Evolutionary conservation across 1,284 basidiomycete genomes (phyloP).

Genomic region (Grifola frondosa): DNA sequence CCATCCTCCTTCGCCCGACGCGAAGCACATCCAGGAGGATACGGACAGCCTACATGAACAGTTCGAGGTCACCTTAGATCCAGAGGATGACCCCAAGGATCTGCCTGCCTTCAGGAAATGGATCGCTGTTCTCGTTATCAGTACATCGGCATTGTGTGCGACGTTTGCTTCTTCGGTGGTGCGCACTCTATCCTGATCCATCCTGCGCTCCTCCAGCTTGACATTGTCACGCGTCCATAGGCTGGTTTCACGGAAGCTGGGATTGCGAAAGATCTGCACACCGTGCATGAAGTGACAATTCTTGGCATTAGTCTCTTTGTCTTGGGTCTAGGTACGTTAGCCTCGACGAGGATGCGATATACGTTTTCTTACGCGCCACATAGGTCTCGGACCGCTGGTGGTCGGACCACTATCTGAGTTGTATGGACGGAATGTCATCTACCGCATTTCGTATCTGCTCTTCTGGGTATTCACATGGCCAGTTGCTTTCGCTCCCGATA

Average conservation of each 20-base stretch:
- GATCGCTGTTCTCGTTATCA: constrained; percentile 55
- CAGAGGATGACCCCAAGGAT: constrained; percentile 53
- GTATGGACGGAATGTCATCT: constrained; percentile 44
- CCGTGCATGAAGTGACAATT: constrained; percentile 64
- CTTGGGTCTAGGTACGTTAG: constrained; percentile 45
- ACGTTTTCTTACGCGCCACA: neutral
- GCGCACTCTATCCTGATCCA: constrained; percentile 17
- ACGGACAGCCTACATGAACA: no score
- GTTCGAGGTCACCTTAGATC: constrained; percentile 39
- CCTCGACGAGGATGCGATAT: neutral
- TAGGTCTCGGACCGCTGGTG: constrained; percentile 46
- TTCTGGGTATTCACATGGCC: constrained; percentile 50
- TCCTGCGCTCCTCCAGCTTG: constrained; percentile 2
- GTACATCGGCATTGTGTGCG: constrained; percentile 56
- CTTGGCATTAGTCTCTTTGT: constrained; percentile 75
- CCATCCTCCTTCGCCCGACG: no score
- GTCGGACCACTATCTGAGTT: constrained; percentile 56
- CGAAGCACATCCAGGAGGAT: no score
- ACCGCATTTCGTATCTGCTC: constrained; percentile 38
- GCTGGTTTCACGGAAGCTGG: constrained; percentile 67
- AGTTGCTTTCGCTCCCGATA: constrained; percentile 50
- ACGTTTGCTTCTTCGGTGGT: constrained; percentile 75
- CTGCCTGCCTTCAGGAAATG: constrained; percentile 51
- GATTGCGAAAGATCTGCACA: constrained; percentile 56
- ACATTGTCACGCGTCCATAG: constrained; percentile 31